A percentile compares a stretch with the other conserved stretches of the same genome.
These are phyloP conservation scores for Aspergillus incahuasiensis DNA, from an alignment of 495 filamentous ascomycete genomes.

Conservation along the genomic window DNA sequence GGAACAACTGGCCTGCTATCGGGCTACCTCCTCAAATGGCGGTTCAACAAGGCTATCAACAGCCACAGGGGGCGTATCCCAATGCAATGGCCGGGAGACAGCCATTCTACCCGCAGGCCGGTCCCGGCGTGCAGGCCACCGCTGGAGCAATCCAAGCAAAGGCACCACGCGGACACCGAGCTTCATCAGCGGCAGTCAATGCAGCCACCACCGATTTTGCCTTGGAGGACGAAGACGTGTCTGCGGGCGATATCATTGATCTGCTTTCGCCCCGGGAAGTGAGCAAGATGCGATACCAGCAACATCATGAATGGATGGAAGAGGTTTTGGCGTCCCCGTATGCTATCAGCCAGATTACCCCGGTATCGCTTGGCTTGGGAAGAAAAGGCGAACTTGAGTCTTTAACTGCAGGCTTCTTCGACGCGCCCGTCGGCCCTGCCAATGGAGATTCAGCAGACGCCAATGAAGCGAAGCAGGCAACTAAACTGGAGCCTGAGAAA, in stretches of 20 bases:
- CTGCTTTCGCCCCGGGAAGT: constrained; percentile 82
- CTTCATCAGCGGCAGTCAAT: constrained; percentile 30
- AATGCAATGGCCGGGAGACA: constrained; percentile 31
- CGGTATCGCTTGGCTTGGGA: constrained; percentile 80
- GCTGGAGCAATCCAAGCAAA: constrained; percentile 27
- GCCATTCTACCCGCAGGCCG: constrained; percentile 37
- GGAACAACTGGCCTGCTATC: constrained; percentile 82
- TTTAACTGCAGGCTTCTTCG: constrained; percentile 75
- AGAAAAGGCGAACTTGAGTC: constrained; percentile 77
- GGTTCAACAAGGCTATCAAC: constrained; percentile 34
- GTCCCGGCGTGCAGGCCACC: constrained; percentile 25
- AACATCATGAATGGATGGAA: constrained; percentile 99
- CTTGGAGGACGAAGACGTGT: constrained; percentile 83
- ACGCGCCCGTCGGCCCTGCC: constrained; percentile 46
- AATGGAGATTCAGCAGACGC: constrained; percentile 33
- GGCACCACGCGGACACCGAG: constrained; percentile 37
- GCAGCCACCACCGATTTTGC: constrained; percentile 47
- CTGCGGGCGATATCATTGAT: constrained; percentile 82
- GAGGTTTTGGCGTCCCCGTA: constrained; percentile 91
- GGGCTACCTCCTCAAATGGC: constrained; percentile 54
- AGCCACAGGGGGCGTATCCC: constrained; percentile 28
- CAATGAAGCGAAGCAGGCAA: constrained; percentile 47
- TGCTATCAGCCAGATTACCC: constrained; percentile 73
- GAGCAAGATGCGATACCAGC: constrained; percentile 75
- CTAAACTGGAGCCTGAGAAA: constrained; percentile 60